Evolutionary conservation across 2,329 filamentous ascomycete species (phyloP).

Genomic region (Pseudophaeomoniella oleicola): DNA sequence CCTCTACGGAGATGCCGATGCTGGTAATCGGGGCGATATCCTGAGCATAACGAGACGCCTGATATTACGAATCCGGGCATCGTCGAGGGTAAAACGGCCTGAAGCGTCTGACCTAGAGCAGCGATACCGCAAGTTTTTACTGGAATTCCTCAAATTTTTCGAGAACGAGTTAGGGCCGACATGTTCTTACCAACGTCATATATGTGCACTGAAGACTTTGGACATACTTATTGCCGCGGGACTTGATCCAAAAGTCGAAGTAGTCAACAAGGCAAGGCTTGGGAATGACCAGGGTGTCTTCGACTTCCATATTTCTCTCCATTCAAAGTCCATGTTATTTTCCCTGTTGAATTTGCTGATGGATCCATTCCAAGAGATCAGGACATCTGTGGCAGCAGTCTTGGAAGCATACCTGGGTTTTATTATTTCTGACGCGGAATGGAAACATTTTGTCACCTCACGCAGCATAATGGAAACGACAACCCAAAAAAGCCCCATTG

Average conservation of each 20-base stretch:
- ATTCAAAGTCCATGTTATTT: background rate
- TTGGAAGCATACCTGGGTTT: conserved; percentile 16
- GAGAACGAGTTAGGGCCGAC: conserved; percentile 61
- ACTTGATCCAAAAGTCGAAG: conserved; percentile 36
- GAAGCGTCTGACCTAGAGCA: background rate
- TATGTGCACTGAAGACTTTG: conserved; percentile 61
- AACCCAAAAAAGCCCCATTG: background rate
- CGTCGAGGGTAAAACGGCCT: background rate
- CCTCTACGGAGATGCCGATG: background rate
- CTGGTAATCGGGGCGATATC: background rate
- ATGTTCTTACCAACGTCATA: conserved; percentile 79
- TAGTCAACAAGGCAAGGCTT: conserved; percentile 26
- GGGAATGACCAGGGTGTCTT: conserved; percentile 35
- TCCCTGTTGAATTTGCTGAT: conserved; percentile 65
- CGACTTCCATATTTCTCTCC: conserved; percentile 21
- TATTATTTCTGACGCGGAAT: background rate
- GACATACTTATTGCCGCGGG: conserved; percentile 54
- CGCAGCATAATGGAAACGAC: background rate
- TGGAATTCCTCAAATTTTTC: conserved; percentile 61
- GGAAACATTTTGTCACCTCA: too few relatives aligned
- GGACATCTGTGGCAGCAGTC: conserved; percentile 37
- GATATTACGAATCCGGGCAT: background rate
- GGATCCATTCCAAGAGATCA: conserved; percentile 87
- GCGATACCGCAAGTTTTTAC: conserved; percentile 38
- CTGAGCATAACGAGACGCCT: background rate